These are phyloP conservation scores for Suhomyces maxii DNA, from an alignment of 1,139 yeast genomes.

Conservation along the genomic window DNA sequence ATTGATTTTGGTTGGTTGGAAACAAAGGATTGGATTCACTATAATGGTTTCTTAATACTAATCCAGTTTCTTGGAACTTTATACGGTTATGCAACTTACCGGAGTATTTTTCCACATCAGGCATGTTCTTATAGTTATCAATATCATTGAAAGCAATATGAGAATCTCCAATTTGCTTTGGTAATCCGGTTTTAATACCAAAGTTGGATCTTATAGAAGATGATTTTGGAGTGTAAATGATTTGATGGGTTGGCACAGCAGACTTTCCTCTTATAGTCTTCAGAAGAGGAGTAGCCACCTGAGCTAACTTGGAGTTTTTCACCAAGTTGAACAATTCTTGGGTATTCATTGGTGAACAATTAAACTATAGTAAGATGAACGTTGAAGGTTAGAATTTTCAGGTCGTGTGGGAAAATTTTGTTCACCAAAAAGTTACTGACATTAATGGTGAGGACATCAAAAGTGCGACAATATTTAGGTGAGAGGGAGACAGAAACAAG, in stretches of 20 bases:
- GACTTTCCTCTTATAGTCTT: slow-evolving; percentile 33
- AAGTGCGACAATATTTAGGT: not conserved
- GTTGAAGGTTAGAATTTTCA: slow-evolving; percentile 3
- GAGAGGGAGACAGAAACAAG: not conserved
- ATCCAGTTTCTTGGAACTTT: slow-evolving; percentile 46
- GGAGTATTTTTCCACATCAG: slow-evolving; percentile 48
- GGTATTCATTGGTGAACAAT: slow-evolving; percentile 21
- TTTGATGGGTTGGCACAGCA: slow-evolving; percentile 45
- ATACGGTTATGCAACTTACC: slow-evolving; percentile 40
- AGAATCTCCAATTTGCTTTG: slow-evolving; percentile 43
- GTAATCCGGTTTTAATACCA: slow-evolving; percentile 47
- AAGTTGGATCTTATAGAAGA: slow-evolving; percentile 45
- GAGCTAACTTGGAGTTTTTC: slow-evolving; percentile 46
- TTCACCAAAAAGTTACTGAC: no score
- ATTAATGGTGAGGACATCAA: not conserved
- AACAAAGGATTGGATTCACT: slow-evolving; percentile 20
- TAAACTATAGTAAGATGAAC: no score
- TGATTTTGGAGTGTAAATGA: slow-evolving; percentile 44
- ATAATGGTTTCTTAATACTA: slow-evolving; percentile 35
- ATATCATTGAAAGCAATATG: slow-evolving; percentile 47
- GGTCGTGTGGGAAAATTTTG: not conserved
- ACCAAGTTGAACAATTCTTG: slow-evolving; percentile 42
- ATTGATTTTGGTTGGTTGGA: slow-evolving; percentile 10
- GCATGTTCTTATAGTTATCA: slow-evolving; percentile 46
- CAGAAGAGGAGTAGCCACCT: slow-evolving; percentile 46